Conservation (phyloP, 2,329 filamentous ascomycete genomes). For the Nigrospora osmanthi region DNA sequence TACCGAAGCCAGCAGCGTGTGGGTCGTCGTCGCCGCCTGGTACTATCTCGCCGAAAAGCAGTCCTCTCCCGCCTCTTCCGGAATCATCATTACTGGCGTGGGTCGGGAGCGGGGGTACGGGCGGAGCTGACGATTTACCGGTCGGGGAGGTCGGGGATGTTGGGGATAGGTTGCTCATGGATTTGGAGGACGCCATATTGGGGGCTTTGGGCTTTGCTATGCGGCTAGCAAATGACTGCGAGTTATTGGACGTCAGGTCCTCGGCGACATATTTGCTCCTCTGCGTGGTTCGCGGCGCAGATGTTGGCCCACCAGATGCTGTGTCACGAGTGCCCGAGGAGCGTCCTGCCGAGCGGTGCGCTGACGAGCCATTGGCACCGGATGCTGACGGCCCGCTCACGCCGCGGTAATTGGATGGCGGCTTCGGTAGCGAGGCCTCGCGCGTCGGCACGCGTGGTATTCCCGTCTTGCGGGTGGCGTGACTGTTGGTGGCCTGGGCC, state of each 20-base stretch:
- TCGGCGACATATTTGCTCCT: constrained; percentile 39
- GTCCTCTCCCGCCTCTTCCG: constrained; percentile 28
- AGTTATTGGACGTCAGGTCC: constrained; percentile 43
- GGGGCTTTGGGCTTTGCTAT: constrained; percentile 42
- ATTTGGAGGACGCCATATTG: constrained; percentile 30
- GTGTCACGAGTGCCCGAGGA: constrained; percentile 24
- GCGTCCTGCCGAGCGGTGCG: constrained; percentile 31
- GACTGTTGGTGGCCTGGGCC: constrained; percentile 3
- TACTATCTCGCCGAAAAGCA: constrained; percentile 70
- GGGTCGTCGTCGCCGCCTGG: constrained; percentile 44
- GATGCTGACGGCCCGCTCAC: constrained; percentile 10
- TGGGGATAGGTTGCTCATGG: constrained; percentile 32
- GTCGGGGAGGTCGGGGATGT: constrained; percentile 13
- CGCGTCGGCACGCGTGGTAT: constrained; percentile 24
- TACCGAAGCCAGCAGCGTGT: constrained; percentile 51
- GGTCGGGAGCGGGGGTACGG: constrained; percentile 22
- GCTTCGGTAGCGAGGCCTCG: constrained; percentile 23
- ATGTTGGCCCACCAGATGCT: constrained; percentile 13
- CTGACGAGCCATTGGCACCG: constrained; percentile 24
- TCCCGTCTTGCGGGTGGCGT: constrained; percentile 24
- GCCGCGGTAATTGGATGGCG: constrained; percentile 22
- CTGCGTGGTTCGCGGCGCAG: constrained; percentile 27
- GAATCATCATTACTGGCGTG: constrained; percentile 20
- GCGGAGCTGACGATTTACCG: constrained; percentile 8
- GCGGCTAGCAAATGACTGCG: constrained; percentile 53